Conservation (phyloP, 1,284 basidiomycete species). For the Trichosporon coremiiforme region DNA sequence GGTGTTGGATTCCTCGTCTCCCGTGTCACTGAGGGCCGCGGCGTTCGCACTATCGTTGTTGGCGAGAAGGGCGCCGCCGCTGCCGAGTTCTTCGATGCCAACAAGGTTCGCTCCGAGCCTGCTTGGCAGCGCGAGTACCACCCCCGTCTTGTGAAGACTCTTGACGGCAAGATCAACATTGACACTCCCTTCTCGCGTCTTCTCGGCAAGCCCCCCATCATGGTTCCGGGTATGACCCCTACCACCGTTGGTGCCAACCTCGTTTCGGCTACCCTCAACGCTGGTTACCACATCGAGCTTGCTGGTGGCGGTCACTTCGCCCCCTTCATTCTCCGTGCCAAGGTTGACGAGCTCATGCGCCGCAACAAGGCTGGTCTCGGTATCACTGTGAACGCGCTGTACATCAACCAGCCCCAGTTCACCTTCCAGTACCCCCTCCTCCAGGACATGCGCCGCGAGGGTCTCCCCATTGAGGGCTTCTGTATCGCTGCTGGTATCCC, state of each 20-base stretch:
- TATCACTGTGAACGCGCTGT: constrained; percentile 90
- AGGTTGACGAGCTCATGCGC: constrained; percentile 84
- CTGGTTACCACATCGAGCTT: constrained; percentile 94
- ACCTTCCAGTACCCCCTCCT: constrained; percentile 95
- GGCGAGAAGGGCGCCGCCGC: constrained; percentile 84
- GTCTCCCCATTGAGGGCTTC: constrained; percentile 94
- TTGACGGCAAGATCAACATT: constrained; percentile 84
- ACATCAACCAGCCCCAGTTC: constrained; percentile 98
- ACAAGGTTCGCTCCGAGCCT: constrained; percentile 72
- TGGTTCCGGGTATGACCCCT: constrained; percentile 99
- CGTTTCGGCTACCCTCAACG: constrained; percentile 85
- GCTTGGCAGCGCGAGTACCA: constrained; percentile 90
- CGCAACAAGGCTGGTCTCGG: constrained; percentile 83
- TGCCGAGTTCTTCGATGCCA: constrained; percentile 76
- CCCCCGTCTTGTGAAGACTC: constrained; percentile 83
- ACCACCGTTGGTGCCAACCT: constrained; percentile 90
- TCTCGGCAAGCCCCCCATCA: constrained; percentile 92
- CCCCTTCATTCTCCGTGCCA: constrained; percentile 78
- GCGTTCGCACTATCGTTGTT: constrained; percentile 81
- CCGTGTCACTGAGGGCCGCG: constrained; percentile 87
- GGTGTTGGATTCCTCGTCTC: constrained; percentile 91
- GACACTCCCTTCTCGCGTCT: constrained; percentile 96
- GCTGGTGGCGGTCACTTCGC: constrained; percentile 98
- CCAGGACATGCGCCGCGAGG: constrained; percentile 96
- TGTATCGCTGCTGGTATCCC: constrained; percentile 97